Base-by-base conservation (phyloP, 2,329 filamentous ascomycete species). In the Sporothrix sp. region DNA sequence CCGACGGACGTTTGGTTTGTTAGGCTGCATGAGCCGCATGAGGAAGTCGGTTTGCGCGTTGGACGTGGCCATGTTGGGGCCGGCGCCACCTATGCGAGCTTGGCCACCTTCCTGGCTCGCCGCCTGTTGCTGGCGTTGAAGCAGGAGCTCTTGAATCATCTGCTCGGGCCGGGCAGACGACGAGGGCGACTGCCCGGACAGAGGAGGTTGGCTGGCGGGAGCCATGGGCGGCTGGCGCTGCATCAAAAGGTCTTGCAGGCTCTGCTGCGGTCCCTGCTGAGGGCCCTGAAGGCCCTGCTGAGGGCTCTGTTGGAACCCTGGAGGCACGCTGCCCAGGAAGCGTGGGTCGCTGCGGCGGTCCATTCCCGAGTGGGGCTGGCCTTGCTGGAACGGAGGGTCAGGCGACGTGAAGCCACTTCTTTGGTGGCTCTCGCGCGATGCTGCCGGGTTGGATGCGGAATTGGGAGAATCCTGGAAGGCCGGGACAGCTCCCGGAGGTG, bases 11-110 rank as follows among this genome's bases (percentile, higher is more conserved):
- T 20, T 21, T 7, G 46, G 25, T 5, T 66, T 68, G 52, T 75
- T 72, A 55, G 67, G 65, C 58, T 84, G 79, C 86, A 95, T 93
- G 27, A 95, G 74, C 54, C 82, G 85, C 66, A 95, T 86, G 44
- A 95, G 70, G 63, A 93, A 90, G 57, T 94, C 85, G n/a, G 84
- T 79, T 59, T 91, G 86, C 58, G 74, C 79, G 62, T 76, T 82
- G 62, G 70, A 74, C 43, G 36, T 10, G 3, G 43, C 32, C 18
- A 45, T 38, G 21, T 33, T 44, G 1, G 37, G 20, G 9, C 28
- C 33, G 11, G 50, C 18, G 2, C 23, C 32, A 13, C 51, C 42
- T 2, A 36, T 32, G n/a, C 71, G 51, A 13, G 52, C 9, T 50
- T 65, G 58, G 63, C 62, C 49, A 54, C 56, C 57, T 57, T 66